Base-by-base conservation (phyloP, 129 eudicot genomes). In the Flaveria bidentis region DNA sequence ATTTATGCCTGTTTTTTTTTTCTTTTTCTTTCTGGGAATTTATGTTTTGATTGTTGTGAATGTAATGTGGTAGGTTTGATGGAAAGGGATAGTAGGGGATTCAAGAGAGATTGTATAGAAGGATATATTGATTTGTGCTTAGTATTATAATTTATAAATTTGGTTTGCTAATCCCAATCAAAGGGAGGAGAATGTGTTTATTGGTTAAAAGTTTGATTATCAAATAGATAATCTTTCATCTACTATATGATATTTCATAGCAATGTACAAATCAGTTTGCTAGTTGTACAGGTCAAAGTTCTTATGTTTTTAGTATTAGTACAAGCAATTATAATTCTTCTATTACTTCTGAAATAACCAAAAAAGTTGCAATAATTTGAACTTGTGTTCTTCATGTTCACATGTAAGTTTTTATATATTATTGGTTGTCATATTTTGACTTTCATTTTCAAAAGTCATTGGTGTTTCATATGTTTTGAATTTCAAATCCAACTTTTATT, bases 71-170 rank as follows among this genome's bases (percentile, higher is more conserved):
- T 82, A 82, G 91, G 82, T 85, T 80, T 85, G 87, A 83, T 89
- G 66, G 81, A 76, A 81, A 85, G 78, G 84, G 87, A 80, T 84
- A 53, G 57, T 80, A 84, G 82, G 83, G 67, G 72, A 75, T 66
- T 76, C 80, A 85, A 85, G 89, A 87, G 86, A 83, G 87, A 87
- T 76, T 89, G 96, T 87, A 89, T 87, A 89, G 92, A 84, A 82
- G 91, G 96, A 86, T 79, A 58, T 69, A 73, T 80, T 80, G 81
- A 78, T 84, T 85, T 85, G 92, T 84, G 86, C 58, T 87, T 83
- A 82, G 57, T 82, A 72, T 80, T 70, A 78, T 60, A 58, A 67
- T 69, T 82, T 70, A 78, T 60, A 58, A 74, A 70, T 84, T 71
- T 70, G 74, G 79, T 62, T 85, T 78, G 80, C 83, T 84, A 71